phyloP scores from a whole-genome alignment of 2,329 filamentous ascomycete species.

The Davidsoniella neocaledoniae region DNA sequence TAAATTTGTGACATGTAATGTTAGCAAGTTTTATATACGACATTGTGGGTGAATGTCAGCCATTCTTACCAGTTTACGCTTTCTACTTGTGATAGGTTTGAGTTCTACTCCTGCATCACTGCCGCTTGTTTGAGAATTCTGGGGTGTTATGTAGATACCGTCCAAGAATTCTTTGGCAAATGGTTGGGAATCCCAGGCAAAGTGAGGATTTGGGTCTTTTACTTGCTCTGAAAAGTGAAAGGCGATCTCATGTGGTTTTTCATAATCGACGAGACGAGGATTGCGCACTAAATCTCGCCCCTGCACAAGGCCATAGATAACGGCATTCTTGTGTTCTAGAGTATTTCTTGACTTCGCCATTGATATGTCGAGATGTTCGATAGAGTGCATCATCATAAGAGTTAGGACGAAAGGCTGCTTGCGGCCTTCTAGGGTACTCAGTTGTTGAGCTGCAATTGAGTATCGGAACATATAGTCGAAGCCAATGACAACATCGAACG shows the following conservation, averaged over 20 bases:
- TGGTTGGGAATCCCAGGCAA: constrained; percentile 30
- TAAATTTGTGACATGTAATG: background rate
- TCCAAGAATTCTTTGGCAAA: constrained; percentile 34
- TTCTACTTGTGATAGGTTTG: constrained; percentile 16
- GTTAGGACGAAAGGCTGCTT: constrained; percentile 29
- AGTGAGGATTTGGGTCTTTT: constrained; percentile 21
- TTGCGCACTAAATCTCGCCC: constrained; percentile 24
- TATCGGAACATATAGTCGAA: constrained; percentile 34
- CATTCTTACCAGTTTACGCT: constrained; percentile 31
- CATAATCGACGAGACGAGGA: constrained; percentile 21
- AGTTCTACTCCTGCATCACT: background rate
- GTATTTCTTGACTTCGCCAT: constrained; percentile 21
- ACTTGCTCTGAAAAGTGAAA: constrained; percentile 30
- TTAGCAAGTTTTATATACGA: background rate
- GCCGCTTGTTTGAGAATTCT: background rate
- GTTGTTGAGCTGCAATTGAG: constrained; percentile 19
- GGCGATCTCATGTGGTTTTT: constrained; percentile 30
- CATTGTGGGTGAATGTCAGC: background rate
- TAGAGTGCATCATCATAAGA: constrained; percentile 32
- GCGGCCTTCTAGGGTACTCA: constrained; percentile 13
- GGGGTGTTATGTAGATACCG: constrained; percentile 26
- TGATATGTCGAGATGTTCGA: constrained; percentile 37
- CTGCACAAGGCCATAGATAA: constrained; percentile 23
- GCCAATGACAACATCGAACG: constrained; percentile 34
- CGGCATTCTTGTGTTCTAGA: constrained; percentile 31